Base-by-base conservation (phyloP, 116 monocot genomes). In the Phalaenopsis hybrid region DNA sequence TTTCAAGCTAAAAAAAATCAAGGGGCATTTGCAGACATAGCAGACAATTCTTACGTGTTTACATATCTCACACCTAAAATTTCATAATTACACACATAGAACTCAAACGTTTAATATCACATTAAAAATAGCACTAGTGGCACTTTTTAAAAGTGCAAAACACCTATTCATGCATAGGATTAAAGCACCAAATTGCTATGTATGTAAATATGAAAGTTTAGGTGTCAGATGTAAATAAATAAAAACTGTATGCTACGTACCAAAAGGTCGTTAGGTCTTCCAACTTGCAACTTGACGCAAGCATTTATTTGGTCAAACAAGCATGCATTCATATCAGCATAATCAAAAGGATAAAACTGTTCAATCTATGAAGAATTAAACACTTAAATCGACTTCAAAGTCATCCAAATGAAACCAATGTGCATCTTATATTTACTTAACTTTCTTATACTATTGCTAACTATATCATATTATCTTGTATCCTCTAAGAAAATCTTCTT, bases 221-320 rank as follows among this genome's bases (percentile, higher is more conserved):
- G 37, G 37, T 37, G 37, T 37, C 2, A 37, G 37, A 37, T 37
- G 37, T 37, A 37, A 37, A 37, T 37, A 37, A 37, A 37, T 37
- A 37, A 37, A 37, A 37, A 37, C 37, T 37, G 37, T 37, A 3
- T 37, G 37, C 37, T 37, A 0, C 37, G 37, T 89, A 96, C 96
- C 96, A 90, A 84, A 83, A 96, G 96, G 85, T 61, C 90, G 80
- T 90, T 93, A 10, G 96, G 96, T 57, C 92, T 90, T 67, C 67
- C 83, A 75, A 73, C 77, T 81, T 90, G 84, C 81, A 86, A 79
- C 21, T 80, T 79, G 13, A 92, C 82, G 57, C 21, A 79, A 79
- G 78, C 43, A 73, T 82, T 84, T 58, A 96, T 74, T 18, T 78
- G 63, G 33, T 93, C 85, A 4, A 72, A 33, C 21, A 72, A n/a